Conservation (phyloP, 2,329 filamentous ascomycete species). For the Lojkania enalia region DNA sequence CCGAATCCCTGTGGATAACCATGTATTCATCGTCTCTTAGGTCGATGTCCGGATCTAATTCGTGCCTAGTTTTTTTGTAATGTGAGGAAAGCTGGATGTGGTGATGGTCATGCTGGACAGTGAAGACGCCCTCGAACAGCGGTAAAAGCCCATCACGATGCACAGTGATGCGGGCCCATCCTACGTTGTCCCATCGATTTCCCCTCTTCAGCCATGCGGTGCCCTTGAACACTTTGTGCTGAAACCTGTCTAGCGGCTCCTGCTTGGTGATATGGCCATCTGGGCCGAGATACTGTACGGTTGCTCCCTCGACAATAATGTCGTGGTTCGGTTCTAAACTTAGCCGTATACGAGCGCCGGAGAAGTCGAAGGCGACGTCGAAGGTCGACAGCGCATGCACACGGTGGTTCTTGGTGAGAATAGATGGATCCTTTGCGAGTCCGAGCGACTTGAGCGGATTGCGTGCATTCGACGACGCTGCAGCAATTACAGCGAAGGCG, state of each 20-base stretch:
- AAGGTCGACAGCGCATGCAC: conserved; percentile 82
- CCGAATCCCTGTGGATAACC: conserved; percentile 90
- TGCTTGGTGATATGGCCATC: conserved; percentile 69
- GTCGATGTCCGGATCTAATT: conserved; percentile 69
- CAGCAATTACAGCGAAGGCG: conserved; percentile 28
- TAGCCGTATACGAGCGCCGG: conserved; percentile 71
- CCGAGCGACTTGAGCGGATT: conserved; percentile 77
- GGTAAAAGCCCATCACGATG: conserved; percentile 75
- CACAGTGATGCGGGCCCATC: conserved; percentile 84
- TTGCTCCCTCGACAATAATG: conserved; percentile 76
- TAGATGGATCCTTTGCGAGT: conserved; percentile 71
- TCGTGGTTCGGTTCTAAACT: conserved; percentile 89
- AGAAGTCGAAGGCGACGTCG: conserved; percentile 77
- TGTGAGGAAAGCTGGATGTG: conserved; percentile 77
- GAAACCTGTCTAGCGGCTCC: conserved; percentile 71
- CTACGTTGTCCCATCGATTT: conserved; percentile 78
- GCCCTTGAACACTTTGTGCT: conserved; percentile 85
- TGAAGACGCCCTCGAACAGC: conserved; percentile 88
- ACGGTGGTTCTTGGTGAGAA: conserved; percentile 77
- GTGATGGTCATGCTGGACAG: conserved; percentile 78
- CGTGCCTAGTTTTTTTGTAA: conserved; percentile 71
- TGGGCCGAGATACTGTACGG: conserved; percentile 69
- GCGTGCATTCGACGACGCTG: conserved; percentile 51
- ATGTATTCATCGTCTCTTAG: conserved; percentile 70
- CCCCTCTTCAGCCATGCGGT: conserved; percentile 74